A percentile compares a stretch with the other conserved stretches of the same genome.
Evolutionary conservation across 129 eudicot species (phyloP).

Genomic region (Scalesia atractyloides): DNA sequence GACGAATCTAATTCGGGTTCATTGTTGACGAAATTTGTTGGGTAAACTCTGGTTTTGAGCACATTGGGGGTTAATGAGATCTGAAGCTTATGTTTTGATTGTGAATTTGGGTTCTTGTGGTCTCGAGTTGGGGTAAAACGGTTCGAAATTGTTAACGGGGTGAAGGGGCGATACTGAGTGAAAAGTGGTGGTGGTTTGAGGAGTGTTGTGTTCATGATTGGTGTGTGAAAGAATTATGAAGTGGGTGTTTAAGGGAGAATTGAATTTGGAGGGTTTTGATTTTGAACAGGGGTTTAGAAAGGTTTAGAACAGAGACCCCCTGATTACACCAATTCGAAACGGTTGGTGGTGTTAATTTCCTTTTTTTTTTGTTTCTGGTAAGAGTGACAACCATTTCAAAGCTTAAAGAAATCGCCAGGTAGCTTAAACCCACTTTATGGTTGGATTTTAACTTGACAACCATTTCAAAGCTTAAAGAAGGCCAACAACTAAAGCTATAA

Average conservation of each 20-base stretch:
- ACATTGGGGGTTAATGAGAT: not conserved
- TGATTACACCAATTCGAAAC: no score
- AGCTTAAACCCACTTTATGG: no score
- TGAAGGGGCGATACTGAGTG: conserved; percentile 19
- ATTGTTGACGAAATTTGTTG: conserved; percentile 14
- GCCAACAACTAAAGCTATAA: no score
- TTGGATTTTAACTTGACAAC: no score
- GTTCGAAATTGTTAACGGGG: not conserved
- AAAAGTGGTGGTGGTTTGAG: conserved; percentile 32
- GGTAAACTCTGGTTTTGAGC: conserved; percentile 13
- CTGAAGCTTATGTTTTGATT: conserved; percentile 14
- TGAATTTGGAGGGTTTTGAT: not conserved
- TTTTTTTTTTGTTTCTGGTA: no score
- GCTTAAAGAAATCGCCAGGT: no score
- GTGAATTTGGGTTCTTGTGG: not conserved
- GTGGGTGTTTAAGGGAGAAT: not conserved
- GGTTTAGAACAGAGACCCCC: conserved; percentile 2
- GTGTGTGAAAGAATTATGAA: not conserved
- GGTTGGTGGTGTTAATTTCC: no score
- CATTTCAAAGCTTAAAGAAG: no score
- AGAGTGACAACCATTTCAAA: no score
- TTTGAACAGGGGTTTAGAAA: not conserved
- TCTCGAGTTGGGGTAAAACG: no score
- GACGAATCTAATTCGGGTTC: conserved; percentile 4
- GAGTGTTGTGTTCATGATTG: conserved; percentile 34